A percentile compares a stretch with the other conserved stretches of the same genome.
phyloP scores from a whole-genome alignment of 2,329 filamentous ascomycete genomes.

The Volutella citrinella region DNA sequence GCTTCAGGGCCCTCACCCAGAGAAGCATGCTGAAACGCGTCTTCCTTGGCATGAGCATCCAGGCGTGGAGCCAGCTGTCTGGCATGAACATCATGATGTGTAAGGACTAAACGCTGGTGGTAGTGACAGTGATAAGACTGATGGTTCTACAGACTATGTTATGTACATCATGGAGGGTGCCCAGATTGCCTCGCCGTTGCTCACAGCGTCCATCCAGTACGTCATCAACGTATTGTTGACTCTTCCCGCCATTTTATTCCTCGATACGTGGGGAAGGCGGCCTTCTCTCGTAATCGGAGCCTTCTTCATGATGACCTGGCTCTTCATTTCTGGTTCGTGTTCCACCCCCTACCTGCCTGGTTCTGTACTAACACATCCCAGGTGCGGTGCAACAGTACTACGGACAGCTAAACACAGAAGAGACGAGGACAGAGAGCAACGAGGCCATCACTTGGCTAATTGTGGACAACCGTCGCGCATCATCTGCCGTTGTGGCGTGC shows the following conservation, averaged over 20 bases:
- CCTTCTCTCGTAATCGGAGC: slow-evolving; percentile 53
- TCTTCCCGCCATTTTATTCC: slow-evolving; percentile 56
- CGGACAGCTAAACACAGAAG: slow-evolving; percentile 46
- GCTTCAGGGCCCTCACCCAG: slow-evolving; percentile 46
- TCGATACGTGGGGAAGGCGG: slow-evolving; percentile 58
- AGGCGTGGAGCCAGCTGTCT: slow-evolving; percentile 58
- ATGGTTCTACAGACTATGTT: slow-evolving; percentile 43
- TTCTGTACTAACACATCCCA: slow-evolving; percentile 12
- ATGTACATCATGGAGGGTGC: slow-evolving; percentile 60
- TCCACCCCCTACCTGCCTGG: not conserved
- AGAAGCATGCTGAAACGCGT: slow-evolving; percentile 55
- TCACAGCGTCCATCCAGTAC: slow-evolving; percentile 62
- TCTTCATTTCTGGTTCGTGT: slow-evolving; percentile 55
- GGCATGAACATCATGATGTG: slow-evolving; percentile 61
- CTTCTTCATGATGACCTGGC: slow-evolving; percentile 57
- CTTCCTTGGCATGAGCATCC: slow-evolving; percentile 54
- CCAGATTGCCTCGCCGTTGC: slow-evolving; percentile 52
- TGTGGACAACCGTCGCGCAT: slow-evolving; percentile 46
- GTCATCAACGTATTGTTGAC: slow-evolving; percentile 62
- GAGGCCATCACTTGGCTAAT: slow-evolving; percentile 57
- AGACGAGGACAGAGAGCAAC: slow-evolving; percentile 36
- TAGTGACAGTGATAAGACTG: not conserved
- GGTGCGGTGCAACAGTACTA: slow-evolving; percentile 58
- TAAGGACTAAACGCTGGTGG: slow-evolving; percentile 11
- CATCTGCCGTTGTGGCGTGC: slow-evolving; percentile 60